Base-by-base conservation (phyloP, 768 basidiomycete genomes). In the Neoboletus brunneissimus region DNA sequence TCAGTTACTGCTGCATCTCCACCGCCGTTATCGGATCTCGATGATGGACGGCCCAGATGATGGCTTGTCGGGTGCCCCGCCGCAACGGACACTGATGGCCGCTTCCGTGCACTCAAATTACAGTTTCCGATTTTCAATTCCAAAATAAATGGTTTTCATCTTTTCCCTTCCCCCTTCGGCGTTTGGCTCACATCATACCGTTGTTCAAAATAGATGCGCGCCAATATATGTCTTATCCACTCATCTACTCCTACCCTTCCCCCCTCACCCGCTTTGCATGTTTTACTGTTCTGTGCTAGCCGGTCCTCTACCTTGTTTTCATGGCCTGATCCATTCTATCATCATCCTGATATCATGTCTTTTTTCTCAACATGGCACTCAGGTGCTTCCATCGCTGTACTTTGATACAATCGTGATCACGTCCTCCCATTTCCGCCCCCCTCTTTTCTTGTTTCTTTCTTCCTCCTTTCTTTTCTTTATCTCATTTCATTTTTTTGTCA, bases 1-100 rank as follows among this genome's bases (percentile, higher is more conserved):
- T 73, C 69, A 42, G 55, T 68, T 32, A 57, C 57, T 18, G 59
- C 64, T 25, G 54, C 64, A n/a, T 65, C 71, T 22, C 69, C 69
- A 31, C 66, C 69, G 20, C 56, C 64, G 8, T 27, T 55, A 27
- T 60, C 60, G 57, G 65, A 67, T 51, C 56, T 58, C 16, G 58
- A 64, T 41, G 52, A 61, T 34, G 55, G 20, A 42, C 42, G 42
- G 52, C 38, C 20, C 57, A 37, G 57, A 49, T 65, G 53, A 65
- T 32, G 52, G 42, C 35, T 18, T 51, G 40, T 49, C 34, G 43
- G 25, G 20, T 13, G 10, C n/a, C 16, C 18, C 31, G 18, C 41
- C 50, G 47, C 51, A 47, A 56, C 50, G 56, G 56, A 56, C 45
- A 51, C 43, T 56, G 59, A 59, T 58, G 31, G 42, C 59, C 54